These are phyloP conservation scores for Candolleomyces eurysporus DNA, from an alignment of 768 basidiomycete species.

Conservation along the genomic window DNA sequence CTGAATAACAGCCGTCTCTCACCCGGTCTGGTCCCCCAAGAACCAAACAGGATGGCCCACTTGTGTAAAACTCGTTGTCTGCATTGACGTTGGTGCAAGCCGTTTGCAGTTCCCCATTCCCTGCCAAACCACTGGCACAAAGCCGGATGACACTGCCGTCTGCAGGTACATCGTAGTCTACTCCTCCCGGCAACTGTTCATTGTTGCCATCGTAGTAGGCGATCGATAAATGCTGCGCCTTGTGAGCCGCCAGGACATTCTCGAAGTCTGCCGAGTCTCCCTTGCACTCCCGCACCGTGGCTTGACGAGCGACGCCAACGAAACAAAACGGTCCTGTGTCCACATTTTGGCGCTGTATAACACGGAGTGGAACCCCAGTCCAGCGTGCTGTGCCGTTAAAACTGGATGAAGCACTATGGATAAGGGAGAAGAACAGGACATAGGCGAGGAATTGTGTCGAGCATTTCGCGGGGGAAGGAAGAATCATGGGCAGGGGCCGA, in stretches of 20 bases:
- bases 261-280: conserved; percentile 3
- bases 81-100: conserved; percentile 6
- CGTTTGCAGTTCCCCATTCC: conserved; percentile 9
- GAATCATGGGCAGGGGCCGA: background rate
- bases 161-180: background rate
- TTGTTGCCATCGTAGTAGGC: conserved; percentile 10
- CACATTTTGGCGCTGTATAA: background rate
- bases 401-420: too few relatives aligned
- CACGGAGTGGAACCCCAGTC: too few relatives aligned
- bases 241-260: background rate
- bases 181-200: conserved; percentile 4
- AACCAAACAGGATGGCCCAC: conserved; percentile 6
- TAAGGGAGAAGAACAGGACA: background rate
- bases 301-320: background rate
- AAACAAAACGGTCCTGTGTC: background rate
- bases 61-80: conserved; percentile 4
- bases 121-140: conserved; percentile 7
- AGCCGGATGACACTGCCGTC: conserved; percentile 3
- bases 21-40: conserved; percentile 1
- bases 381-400: too few relatives aligned
- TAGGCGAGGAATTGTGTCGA: background rate
- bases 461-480: background rate
- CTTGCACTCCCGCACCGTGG: background rate
- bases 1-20: conserved; percentile 9
- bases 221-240: conserved; percentile 6